phyloP scores from a whole-genome alignment of 2,329 filamentous ascomycete species.

The Capronia americana region DNA sequence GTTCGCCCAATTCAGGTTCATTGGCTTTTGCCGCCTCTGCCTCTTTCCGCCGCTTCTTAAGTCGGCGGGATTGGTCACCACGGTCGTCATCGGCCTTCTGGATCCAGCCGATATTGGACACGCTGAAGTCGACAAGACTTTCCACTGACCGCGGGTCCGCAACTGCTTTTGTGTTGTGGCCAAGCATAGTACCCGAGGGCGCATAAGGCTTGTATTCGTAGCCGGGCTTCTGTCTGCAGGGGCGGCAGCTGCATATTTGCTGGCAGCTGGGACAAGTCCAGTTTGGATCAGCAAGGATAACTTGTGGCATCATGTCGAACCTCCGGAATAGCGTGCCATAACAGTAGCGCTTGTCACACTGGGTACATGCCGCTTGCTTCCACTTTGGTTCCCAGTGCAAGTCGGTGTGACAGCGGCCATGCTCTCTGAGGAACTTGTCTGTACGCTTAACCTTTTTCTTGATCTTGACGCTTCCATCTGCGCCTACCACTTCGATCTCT shows the following conservation, averaged over 20 bases:
- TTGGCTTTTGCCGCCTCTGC: slow-evolving; percentile 59
- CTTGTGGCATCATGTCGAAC: slow-evolving; percentile 86
- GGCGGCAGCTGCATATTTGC: slow-evolving; percentile 84
- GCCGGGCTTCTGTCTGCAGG: slow-evolving; percentile 72
- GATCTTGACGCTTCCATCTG: slow-evolving; percentile 67
- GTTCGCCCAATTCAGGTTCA: slow-evolving; percentile 54
- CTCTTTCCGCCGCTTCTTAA: slow-evolving; percentile 59
- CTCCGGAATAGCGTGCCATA: slow-evolving; percentile 92
- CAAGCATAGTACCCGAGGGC: slow-evolving; percentile 84
- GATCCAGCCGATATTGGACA: slow-evolving; percentile 87
- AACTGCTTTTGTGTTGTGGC: slow-evolving; percentile 87
- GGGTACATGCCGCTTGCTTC: slow-evolving; percentile 81
- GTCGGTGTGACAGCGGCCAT: slow-evolving; percentile 79
- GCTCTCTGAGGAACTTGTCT: slow-evolving; percentile 57
- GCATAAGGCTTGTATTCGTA: slow-evolving; percentile 77
- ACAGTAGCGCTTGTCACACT: slow-evolving; percentile 80
- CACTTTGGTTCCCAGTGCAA: slow-evolving; percentile 79
- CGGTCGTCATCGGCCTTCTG: slow-evolving; percentile 62
- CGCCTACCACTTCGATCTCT: slow-evolving; percentile 55
- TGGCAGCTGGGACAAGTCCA: slow-evolving; percentile 92
- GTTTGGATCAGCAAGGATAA: slow-evolving; percentile 76
- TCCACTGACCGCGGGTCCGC: slow-evolving; percentile 92
- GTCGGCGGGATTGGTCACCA: slow-evolving; percentile 51
- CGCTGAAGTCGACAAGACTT: slow-evolving; percentile 84
- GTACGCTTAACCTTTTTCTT: slow-evolving; percentile 70